These are phyloP conservation scores for Pelargonium exstipulatum DNA, from an alignment of 441 rosid species.

Conservation along the genomic window DNA sequence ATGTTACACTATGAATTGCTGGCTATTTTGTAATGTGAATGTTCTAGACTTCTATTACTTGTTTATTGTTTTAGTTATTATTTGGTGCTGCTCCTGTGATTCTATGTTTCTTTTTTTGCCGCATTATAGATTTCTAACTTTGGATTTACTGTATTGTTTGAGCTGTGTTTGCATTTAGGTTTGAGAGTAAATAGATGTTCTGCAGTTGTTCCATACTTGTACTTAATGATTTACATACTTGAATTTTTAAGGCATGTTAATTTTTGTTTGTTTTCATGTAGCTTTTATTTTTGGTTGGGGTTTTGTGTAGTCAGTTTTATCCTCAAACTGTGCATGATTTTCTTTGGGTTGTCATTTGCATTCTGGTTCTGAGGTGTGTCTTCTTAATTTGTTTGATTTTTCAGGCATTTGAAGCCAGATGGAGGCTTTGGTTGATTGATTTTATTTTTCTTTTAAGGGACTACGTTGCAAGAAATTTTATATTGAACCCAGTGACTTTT, in stretches of 20 bases:
- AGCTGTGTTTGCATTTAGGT: too few relatives aligned
- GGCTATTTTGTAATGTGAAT: neutral
- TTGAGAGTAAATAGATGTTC: too few relatives aligned
- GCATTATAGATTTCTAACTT: too few relatives aligned
- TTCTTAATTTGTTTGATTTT: neutral
- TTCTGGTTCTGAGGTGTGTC: neutral
- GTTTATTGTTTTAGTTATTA: neutral
- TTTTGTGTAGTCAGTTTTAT: neutral
- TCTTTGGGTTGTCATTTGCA: neutral
- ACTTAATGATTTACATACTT: neutral
- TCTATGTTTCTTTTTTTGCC: too few relatives aligned
- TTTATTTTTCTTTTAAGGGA: neutral
- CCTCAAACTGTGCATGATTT: neutral
- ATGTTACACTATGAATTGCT: neutral
- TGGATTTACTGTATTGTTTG: too few relatives aligned
- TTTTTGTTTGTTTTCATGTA: too few relatives aligned
- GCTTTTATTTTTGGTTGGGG: neutral
- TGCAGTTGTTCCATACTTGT: neutral
- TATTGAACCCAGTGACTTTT: neutral
- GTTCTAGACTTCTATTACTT: neutral
- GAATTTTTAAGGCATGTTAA: too few relatives aligned
- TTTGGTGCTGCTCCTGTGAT: neutral
- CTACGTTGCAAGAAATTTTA: neutral
- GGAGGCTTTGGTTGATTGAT: slow-evolving; percentile 7
- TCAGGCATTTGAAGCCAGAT: neutral